Conservation (phyloP, 2,329 filamentous ascomycete genomes). For the Periconia sp. region DNA sequence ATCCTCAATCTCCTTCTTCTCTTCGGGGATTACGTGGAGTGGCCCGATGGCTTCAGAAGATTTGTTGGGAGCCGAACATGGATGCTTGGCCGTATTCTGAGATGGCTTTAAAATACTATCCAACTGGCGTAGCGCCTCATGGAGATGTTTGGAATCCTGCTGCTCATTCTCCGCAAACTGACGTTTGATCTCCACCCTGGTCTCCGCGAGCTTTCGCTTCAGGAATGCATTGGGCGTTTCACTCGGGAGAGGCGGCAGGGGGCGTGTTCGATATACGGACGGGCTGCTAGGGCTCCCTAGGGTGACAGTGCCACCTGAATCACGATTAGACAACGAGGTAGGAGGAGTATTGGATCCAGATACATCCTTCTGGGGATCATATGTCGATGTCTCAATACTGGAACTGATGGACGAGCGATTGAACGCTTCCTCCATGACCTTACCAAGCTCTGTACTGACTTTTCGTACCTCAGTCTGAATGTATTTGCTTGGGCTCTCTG, state of each 20-base stretch:
- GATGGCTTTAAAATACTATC: slow-evolving; percentile 58
- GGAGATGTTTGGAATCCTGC: slow-evolving; percentile 54
- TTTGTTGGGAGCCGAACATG: slow-evolving; percentile 48
- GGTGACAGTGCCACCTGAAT: slow-evolving; percentile 32
- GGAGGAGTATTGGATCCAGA: slow-evolving; percentile 55
- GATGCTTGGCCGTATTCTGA: slow-evolving; percentile 41
- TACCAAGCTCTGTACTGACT: slow-evolving; percentile 81
- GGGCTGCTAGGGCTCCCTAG: slow-evolving; percentile 29
- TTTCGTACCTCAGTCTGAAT: slow-evolving; percentile 80
- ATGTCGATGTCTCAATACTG: slow-evolving; percentile 49
- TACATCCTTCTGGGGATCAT: slow-evolving; percentile 40
- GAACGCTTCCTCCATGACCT: slow-evolving; percentile 91
- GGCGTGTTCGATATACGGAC: slow-evolving; percentile 41
- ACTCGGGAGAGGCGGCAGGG: slow-evolving; percentile 48
- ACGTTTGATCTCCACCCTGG: slow-evolving; percentile 58
- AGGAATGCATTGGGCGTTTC: slow-evolving; percentile 56
- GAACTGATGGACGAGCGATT: slow-evolving; percentile 65
- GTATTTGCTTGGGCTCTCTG: slow-evolving; percentile 51
- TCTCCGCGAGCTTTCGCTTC: slow-evolving; percentile 59
- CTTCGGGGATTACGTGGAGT: slow-evolving; percentile 57
- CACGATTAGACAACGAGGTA: slow-evolving; percentile 49
- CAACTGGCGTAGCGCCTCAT: slow-evolving; percentile 62
- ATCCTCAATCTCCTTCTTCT: slow-evolving; percentile 45
- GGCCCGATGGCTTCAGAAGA: slow-evolving; percentile 32
- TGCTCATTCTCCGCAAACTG: slow-evolving; percentile 49